Evolutionary conservation across 2,329 filamentous ascomycete species (phyloP), one percentile per base, ranked within the genome.

Genomic region (Phialophora expanda): DNA sequence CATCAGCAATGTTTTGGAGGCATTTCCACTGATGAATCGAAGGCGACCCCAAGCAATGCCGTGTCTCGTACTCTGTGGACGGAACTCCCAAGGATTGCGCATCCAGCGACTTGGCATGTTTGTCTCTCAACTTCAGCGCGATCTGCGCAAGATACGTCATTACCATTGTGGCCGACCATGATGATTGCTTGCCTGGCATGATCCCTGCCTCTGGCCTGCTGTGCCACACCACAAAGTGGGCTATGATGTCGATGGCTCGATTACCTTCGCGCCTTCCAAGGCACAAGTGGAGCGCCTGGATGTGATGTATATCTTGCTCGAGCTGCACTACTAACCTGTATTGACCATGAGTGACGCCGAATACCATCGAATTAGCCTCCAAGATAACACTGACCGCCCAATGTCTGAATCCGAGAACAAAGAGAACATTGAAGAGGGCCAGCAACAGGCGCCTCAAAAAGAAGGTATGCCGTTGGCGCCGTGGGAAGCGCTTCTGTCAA

Each of bases 331-430:
- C 54, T 56, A 22, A 34, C 30, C 30, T 9, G 30, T 38, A 8
- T 41, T n/a, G 54, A 38, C n/a, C 17, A 56, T 56, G 54, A 56
- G 54, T 44, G 32, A 61, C 44, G 6, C 9, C 14, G 46, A 48
- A 50, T 17, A 51, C 14, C 26, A 63, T 44, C 30, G 20, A 14
- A 68, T 64, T 22, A 53, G 44, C 8, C 57, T 62, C 22, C 41
- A 62, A 63, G 61, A 66, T 38, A 59, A 64, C 61, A 62, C 57
- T 41, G 54, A 65, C 30, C 46, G 44, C 58, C 17, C 32, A 26
- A 65, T 65, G 63, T 61, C 63, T 65, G 57, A 61, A 34, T 44
- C 34, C 4, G 61, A 60, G 30, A 56, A 64, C 59, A 57, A 57
- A n/a, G 61, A 63, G 44, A 63, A 48, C 41, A 26, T 44, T 51